Evolutionary conservation across 2,329 filamentous ascomycete species (phyloP), one percentile per base, ranked within the genome.

Genomic region (Ascochyta rabiei): DNA sequence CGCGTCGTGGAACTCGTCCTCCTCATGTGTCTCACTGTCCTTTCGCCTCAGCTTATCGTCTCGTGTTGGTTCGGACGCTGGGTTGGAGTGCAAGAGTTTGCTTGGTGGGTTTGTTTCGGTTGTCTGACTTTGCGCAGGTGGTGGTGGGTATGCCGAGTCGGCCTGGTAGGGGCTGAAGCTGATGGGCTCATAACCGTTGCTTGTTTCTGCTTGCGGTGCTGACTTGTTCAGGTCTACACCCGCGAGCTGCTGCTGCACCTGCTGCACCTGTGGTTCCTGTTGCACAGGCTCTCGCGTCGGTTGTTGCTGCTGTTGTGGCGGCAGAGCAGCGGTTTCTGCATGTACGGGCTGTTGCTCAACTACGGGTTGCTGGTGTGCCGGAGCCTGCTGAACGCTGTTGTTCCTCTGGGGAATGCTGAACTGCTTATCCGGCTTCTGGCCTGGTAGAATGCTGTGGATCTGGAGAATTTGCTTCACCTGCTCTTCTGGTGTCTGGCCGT

Each of bases 401-500:
- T 65, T 70, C 77, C 57, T 83, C 79, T 57, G 86, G 83, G 53
- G 89, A 85, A 60, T 82, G 72, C 63, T 84, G 83, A 72, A 81
- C 78, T 68, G 66, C 49, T 81, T 76, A 37, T 78, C 76, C 21
- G 79, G 73, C 64, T 83, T 85, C 73, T 96, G 91, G 28, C 91
- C 93, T 34, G 86, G 85, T 23, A 98, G 72, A 56, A 99, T 89
- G 1, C 95, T 91, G 31, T 91, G 89, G 55, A 98, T 92, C 21
- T 89, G 83, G 65, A 96, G 81, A 50, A 98, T 92, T 73, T 98
- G 93, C 69, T 96, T 84, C 5, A 85, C 82, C 68, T 91, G 87
- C 62, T 89, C 82, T 63, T 89, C 79, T 0, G 90, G 85, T 4
- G 88, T 84, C 23, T 83, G 76, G 40, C 80, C 81, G 64, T 93